Evolutionary conservation across 352 stramenopile genomes (phyloP).

Genomic region (Globisporangium splendens): DNA sequence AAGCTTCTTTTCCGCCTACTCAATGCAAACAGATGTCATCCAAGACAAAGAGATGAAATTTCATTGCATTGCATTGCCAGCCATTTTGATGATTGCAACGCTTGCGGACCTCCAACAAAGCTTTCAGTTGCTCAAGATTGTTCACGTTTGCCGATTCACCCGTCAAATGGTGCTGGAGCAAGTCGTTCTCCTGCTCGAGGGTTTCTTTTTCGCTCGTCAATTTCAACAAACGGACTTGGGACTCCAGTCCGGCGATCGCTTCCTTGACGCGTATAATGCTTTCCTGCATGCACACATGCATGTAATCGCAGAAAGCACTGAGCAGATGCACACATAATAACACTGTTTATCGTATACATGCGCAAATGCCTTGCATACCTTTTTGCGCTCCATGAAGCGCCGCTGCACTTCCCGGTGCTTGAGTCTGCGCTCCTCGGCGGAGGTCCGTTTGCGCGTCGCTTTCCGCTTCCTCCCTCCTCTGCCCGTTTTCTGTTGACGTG

Average conservation of each 20-base stretch:
- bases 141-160: constrained; percentile 7
- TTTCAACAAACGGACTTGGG: constrained; percentile 33
- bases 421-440: constrained; percentile 37
- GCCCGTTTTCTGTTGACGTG: background rate
- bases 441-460: constrained; percentile 19
- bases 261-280: constrained; percentile 31
- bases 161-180: constrained; percentile 19
- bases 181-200: constrained; percentile 34
- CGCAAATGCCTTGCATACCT: constrained; percentile 14
- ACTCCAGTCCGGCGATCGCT: constrained; percentile 27
- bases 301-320: background rate
- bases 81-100: no score
- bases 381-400: constrained; percentile 53
- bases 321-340: background rate
- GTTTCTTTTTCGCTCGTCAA: constrained; percentile 28
- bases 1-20: constrained; percentile 22
- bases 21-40: no score
- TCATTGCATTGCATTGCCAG: no score
- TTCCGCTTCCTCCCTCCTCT: constrained; percentile 23
- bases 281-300: constrained; percentile 9
- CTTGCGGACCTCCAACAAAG: constrained; percentile 10
- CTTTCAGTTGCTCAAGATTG: constrained; percentile 23
- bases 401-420: constrained; percentile 52
- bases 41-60: background rate
- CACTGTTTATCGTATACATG: no score